phyloP scores from a whole-genome alignment of 306 rosid genomes.

The Glycine soja region DNA sequence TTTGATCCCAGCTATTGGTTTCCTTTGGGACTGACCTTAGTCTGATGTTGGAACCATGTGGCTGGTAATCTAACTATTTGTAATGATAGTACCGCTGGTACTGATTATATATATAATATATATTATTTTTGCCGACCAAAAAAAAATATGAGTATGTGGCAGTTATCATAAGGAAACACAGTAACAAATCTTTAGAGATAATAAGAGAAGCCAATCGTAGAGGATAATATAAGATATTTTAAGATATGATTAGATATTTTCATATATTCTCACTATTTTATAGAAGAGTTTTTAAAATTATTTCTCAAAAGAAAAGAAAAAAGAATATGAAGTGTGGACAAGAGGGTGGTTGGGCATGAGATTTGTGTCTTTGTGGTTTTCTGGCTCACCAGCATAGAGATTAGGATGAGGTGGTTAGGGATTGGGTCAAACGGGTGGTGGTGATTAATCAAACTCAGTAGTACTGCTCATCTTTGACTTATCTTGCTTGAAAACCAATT shows the following conservation, averaged over 20 bases:
- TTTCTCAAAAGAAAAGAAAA: background rate
- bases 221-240: background rate
- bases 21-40: too few species aligned
- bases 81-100: too few species aligned
- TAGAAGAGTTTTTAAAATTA: background rate
- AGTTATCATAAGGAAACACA: conserved; percentile 3
- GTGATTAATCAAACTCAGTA: background rate
- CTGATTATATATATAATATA: too few species aligned
- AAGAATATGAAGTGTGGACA: background rate
- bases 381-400: background rate
- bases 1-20: too few species aligned
- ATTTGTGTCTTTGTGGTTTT: background rate
- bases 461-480: conserved; percentile 18
- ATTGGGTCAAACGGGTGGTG: too few species aligned
- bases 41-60: too few species aligned
- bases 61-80: too few species aligned
- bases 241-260: background rate
- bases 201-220: background rate
- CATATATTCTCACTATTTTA: background rate
- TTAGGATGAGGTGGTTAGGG: background rate
- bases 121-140: too few species aligned
- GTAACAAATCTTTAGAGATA: background rate
- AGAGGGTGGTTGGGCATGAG: conserved; percentile 2
- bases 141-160: background rate
- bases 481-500: conserved; percentile 13